These are phyloP conservation scores for Tilletia setariae DNA, from an alignment of 1,284 basidiomycete genomes.

Conservation along the genomic window DNA sequence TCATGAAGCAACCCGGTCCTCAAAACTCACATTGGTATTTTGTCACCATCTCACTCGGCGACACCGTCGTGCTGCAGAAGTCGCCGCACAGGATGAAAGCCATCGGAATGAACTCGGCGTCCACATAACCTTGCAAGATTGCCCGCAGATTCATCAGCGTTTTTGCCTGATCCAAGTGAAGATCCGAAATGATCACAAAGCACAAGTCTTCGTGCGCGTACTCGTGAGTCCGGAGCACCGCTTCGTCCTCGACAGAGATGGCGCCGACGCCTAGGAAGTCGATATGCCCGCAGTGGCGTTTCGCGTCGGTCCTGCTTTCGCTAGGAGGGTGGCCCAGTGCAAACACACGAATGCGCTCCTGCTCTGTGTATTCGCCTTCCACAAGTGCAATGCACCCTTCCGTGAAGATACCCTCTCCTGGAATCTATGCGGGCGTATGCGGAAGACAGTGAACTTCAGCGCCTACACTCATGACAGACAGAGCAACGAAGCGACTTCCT, in stretches of 20 bases:
- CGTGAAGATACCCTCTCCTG: conserved; percentile 92
- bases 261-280: conserved; percentile 92
- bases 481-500: no score
- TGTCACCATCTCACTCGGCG: conserved; percentile 72
- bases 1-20: no score
- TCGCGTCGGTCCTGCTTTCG: conserved; percentile 39
- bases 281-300: conserved; percentile 64
- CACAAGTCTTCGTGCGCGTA: conserved; percentile 60
- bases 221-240: conserved; percentile 57
- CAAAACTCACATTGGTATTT: conserved; percentile 73
- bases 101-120: conserved; percentile 73
- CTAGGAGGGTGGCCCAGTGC: conserved; percentile 91
- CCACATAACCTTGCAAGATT: conserved; percentile 87
- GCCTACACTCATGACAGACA: no score
- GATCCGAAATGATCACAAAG: conserved; percentile 87
- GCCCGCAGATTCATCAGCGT: conserved; percentile 74
- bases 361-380: conserved; percentile 93
- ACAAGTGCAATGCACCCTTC: conserved; percentile 92
- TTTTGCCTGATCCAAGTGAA: conserved; percentile 85
- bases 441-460: no score
- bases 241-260: conserved; percentile 87
- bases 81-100: conserved; percentile 91
- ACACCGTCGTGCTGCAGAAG: conserved; percentile 74
- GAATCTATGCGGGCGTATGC: conserved; percentile 51
- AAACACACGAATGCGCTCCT: conserved; percentile 79